Percentiles rank a stretch among this genome's conserved stretches.
Evolutionary conservation across 441 rosid species (phyloP).

Genomic region (Metrosideros polymorpha): DNA sequence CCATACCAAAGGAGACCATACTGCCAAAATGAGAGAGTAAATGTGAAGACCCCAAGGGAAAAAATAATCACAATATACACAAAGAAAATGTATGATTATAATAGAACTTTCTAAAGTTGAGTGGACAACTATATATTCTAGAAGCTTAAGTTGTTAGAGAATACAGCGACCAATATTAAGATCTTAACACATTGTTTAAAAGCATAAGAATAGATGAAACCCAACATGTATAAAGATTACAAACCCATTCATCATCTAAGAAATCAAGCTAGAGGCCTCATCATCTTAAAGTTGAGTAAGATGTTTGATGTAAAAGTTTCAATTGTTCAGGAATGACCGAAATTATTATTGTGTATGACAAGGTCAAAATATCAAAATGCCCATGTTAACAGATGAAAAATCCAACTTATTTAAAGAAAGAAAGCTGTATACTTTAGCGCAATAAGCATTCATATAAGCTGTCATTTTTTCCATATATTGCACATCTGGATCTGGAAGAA

Average conservation of each 20-base stretch:
- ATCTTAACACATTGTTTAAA: neutral
- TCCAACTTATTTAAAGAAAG: neutral
- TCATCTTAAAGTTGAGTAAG: neutral
- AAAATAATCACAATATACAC: neutral
- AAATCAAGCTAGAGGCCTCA: neutral
- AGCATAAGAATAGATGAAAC: neutral
- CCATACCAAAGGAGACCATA: constrained; percentile 92
- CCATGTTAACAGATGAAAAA: neutral
- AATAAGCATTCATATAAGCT: neutral
- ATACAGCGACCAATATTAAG: neutral
- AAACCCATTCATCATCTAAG: neutral
- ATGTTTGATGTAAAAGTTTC: neutral
- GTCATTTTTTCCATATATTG: neutral
- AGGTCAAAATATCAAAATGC: neutral
- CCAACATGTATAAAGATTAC: neutral
- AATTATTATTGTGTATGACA: neutral
- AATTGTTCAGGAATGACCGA: neutral
- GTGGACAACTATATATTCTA: neutral
- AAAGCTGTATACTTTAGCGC: neutral
- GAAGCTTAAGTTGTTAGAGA: neutral
- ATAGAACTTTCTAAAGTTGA: neutral
- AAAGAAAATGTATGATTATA: neutral
- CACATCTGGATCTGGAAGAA: neutral
- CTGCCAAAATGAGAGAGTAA: constrained; percentile 17
- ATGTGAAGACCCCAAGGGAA: neutral